Conservation (phyloP, 2,329 filamentous ascomycete genomes). For the Stagonosporopsis cucurbitacearum region DNA sequence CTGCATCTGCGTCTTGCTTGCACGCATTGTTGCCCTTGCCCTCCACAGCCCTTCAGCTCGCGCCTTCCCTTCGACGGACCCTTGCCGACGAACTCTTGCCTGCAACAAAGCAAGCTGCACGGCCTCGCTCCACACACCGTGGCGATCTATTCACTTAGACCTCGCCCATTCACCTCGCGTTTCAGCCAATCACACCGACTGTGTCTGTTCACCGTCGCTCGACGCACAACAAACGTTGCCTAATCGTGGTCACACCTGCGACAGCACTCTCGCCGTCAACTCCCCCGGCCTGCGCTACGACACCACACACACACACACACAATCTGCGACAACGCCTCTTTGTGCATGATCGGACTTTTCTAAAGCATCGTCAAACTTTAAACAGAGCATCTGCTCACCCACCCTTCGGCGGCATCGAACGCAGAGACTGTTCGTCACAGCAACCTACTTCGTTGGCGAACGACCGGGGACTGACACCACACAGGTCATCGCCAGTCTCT, state of each 20-base stretch:
- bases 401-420: slow-evolving; percentile 39
- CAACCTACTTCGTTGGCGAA: slow-evolving; percentile 2
- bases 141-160: slow-evolving; percentile 52
- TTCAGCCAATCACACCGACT: slow-evolving; percentile 24
- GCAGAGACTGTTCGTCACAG: slow-evolving; percentile 49
- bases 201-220: slow-evolving; percentile 8
- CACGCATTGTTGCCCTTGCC: slow-evolving; percentile 23
- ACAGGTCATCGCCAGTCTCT: slow-evolving; percentile 54
- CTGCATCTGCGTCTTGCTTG: slow-evolving; percentile 24
- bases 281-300: slow-evolving; percentile 18
- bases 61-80: slow-evolving; percentile 19
- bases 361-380: slow-evolving; percentile 43
- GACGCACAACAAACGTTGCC: slow-evolving; percentile 27
- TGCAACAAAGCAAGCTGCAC: slow-evolving; percentile 21
- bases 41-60: slow-evolving; percentile 1
- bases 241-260: slow-evolving; percentile 22
- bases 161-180: slow-evolving; percentile 41
- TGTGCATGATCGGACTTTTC: slow-evolving; percentile 47
- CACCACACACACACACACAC: slow-evolving; percentile 24
- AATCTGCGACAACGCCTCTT: slow-evolving; percentile 27
- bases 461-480: slow-evolving; percentile 24
- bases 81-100: slow-evolving; percentile 14
- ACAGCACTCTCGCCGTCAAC: slow-evolving; percentile 15
- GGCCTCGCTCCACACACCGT: slow-evolving; percentile 27
- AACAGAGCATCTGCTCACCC: slow-evolving; percentile 48